These are phyloP conservation scores for Leucoagaricus sp. DNA, from an alignment of 1,284 basidiomycete species.

Conservation along the genomic window DNA sequence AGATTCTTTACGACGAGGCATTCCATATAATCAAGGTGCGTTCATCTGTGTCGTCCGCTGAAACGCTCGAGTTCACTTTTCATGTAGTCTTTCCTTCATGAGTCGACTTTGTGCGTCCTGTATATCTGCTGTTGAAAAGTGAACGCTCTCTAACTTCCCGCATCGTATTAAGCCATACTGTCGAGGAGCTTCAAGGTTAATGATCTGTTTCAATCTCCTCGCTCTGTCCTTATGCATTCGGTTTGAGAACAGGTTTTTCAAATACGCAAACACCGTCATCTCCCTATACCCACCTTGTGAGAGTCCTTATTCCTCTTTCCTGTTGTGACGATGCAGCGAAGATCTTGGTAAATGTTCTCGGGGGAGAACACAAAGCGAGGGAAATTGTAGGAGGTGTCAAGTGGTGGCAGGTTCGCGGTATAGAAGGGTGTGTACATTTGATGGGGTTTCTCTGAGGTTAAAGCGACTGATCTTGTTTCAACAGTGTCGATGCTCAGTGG, in stretches of 20 bases:
- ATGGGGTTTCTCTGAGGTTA: not conserved
- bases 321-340: conserved; percentile 81
- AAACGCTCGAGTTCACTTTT: no score
- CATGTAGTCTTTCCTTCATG: conserved; percentile 59
- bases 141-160: not conserved
- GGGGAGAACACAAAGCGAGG: conserved; percentile 77
- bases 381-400: conserved; percentile 86
- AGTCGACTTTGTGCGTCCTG: conserved; percentile 49
- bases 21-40: conserved; percentile 80
- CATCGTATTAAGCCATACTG: conserved; percentile 56
- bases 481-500: conserved; percentile 88
- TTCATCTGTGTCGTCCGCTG: no score
- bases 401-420: conserved; percentile 96
- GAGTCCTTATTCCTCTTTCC: conserved; percentile 72
- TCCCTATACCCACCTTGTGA: conserved; percentile 84
- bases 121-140: not conserved
- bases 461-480: not conserved
- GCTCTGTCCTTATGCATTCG: not conserved
- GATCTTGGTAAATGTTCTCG: conserved; percentile 79
- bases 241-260: conserved; percentile 68
- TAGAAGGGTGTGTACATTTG: conserved; percentile 54
- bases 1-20: conserved; percentile 81
- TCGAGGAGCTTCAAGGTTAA: conserved; percentile 79
- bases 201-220: not conserved
- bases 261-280: conserved; percentile 87